Percentiles rank a stretch among this genome's conserved stretches.
These are phyloP conservation scores for Saturnispora hagleri DNA, from an alignment of 805 yeast genomes.

Conservation along the genomic window DNA sequence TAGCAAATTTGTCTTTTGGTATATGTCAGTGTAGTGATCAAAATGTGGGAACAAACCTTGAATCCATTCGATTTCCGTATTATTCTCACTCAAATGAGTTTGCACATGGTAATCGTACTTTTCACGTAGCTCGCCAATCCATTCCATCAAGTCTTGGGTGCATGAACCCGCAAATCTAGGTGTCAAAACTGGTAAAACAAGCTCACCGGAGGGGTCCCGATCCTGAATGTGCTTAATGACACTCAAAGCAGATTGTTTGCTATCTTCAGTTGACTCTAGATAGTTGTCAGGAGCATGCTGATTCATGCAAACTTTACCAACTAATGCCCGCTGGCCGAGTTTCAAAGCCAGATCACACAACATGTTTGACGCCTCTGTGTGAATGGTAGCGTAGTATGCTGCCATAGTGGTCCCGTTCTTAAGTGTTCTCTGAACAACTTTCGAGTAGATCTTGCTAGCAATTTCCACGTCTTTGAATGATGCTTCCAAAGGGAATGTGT, in stretches of 20 bases:
- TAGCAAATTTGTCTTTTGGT: slow-evolving; percentile 53
- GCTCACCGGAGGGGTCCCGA: slow-evolving; percentile 43
- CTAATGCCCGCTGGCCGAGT: slow-evolving; percentile 76
- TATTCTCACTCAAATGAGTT: slow-evolving; percentile 85
- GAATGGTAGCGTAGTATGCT: slow-evolving; percentile 84
- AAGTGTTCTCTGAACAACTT: slow-evolving; percentile 63
- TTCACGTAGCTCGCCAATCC: slow-evolving; percentile 53
- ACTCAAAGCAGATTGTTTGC: slow-evolving; percentile 42
- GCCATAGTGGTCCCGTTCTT: slow-evolving; percentile 85
- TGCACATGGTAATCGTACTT: slow-evolving; percentile 57
- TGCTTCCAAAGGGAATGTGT: slow-evolving; percentile 85
- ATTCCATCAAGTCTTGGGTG: slow-evolving; percentile 47
- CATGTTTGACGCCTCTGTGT: slow-evolving; percentile 61
- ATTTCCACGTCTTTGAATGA: slow-evolving; percentile 43
- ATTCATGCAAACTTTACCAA: slow-evolving; percentile 95
- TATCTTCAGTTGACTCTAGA: slow-evolving; percentile 44
- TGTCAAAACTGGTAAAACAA: slow-evolving; percentile 69
- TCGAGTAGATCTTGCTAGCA: slow-evolving; percentile 56
- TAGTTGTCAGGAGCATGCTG: slow-evolving; percentile 68
- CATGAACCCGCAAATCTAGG: slow-evolving; percentile 95
- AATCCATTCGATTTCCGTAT: slow-evolving; percentile 68
- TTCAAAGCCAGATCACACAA: slow-evolving; percentile 63
- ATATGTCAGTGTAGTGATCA: slow-evolving; percentile 65
- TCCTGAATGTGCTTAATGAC: slow-evolving; percentile 48
- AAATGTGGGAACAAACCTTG: slow-evolving; percentile 61